These are phyloP conservation scores for Luvunga scandens DNA, from an alignment of 345 rosid genomes.

Conservation along the genomic window DNA sequence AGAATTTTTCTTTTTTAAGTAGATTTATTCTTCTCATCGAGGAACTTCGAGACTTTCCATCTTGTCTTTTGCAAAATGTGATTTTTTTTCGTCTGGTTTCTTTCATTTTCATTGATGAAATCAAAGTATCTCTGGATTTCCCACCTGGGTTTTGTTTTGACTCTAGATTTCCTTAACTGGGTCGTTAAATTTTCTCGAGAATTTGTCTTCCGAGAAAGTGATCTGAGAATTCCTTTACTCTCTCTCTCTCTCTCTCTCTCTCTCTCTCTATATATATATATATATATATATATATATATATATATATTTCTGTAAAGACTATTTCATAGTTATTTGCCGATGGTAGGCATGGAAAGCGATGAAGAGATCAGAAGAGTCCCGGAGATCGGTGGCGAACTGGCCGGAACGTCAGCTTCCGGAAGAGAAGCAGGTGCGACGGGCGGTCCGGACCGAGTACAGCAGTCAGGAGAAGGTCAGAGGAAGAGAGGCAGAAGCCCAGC, in stretches of 20 bases:
- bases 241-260: too few relatives aligned
- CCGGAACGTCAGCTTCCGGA: constrained; percentile 46
- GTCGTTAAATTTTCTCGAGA: background rate
- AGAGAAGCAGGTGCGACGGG: constrained; percentile 39
- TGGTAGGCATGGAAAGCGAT: constrained; percentile 84
- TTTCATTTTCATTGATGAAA: background rate
- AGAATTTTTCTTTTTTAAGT: background rate
- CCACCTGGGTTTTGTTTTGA: constrained; percentile 7
- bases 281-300: too few relatives aligned
- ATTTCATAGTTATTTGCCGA: background rate
- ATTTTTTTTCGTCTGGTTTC: background rate
- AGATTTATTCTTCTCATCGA: background rate
- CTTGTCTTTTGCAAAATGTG: constrained; percentile 10
- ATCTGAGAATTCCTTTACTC: constrained; percentile 8
- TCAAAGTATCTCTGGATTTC: background rate
- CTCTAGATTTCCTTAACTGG: constrained; percentile 22
- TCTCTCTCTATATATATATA: too few relatives aligned
- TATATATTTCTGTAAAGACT: background rate
- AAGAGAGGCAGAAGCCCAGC: constrained; percentile 87
- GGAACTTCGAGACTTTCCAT: background rate
- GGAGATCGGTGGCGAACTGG: constrained; percentile 68
- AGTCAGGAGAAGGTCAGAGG: constrained; percentile 56
- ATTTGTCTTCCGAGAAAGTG: constrained; percentile 15
- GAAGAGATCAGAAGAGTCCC: constrained; percentile 97
- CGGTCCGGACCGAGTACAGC: constrained; percentile 46